Evolutionary conservation across 2,329 filamentous ascomycete genomes (phyloP).

Genomic region (Huntiella omanensis): DNA sequence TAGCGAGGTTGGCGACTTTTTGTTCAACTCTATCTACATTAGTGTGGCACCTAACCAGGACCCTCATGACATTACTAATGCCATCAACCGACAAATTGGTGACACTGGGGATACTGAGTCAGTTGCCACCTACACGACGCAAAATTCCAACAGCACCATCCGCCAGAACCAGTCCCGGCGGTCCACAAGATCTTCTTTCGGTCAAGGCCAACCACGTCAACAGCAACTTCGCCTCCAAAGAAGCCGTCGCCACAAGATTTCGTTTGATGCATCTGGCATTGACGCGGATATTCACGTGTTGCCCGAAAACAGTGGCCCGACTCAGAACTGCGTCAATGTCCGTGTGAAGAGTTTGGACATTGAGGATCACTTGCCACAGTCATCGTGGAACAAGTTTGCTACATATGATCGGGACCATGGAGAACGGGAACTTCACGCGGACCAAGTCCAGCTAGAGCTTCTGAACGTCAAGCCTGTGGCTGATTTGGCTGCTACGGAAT

Average conservation of each 20-base stretch:
- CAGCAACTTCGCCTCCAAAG: conserved; percentile 57
- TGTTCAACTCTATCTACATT: conserved; percentile 99
- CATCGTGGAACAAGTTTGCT: conserved; percentile 95
- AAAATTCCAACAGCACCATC: conserved; percentile 39
- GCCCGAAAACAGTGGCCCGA: conserved; percentile 57
- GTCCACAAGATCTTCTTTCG: conserved; percentile 20
- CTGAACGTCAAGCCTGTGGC: conserved; percentile 73
- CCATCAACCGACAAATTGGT: conserved; percentile 77
- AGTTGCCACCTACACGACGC: conserved; percentile 47
- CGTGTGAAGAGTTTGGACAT: conserved; percentile 70
- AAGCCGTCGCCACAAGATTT: conserved; percentile 85
- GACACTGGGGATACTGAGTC: conserved; percentile 87
- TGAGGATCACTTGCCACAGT: conserved; percentile 84
- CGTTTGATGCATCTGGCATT: conserved; percentile 76
- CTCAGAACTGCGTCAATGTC: conserved; percentile 71
- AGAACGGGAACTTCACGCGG: conserved; percentile 67
- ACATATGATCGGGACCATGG: conserved; percentile 80
- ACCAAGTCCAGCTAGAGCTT: conserved; percentile 79
- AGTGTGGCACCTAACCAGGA: conserved; percentile 75
- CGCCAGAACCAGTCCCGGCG: conserved; percentile 25
- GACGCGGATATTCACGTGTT: conserved; percentile 68
- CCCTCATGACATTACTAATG: conserved; percentile 58
- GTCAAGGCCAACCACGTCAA: conserved; percentile 17
- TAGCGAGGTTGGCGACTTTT: conserved; percentile 76
- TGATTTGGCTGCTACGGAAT: conserved; percentile 71